A percentile compares a stretch with the other conserved stretches of the same genome.
These are phyloP conservation scores for Globisporangium lucens DNA, from an alignment of 352 stramenopile genomes.

Conservation along the genomic window DNA sequence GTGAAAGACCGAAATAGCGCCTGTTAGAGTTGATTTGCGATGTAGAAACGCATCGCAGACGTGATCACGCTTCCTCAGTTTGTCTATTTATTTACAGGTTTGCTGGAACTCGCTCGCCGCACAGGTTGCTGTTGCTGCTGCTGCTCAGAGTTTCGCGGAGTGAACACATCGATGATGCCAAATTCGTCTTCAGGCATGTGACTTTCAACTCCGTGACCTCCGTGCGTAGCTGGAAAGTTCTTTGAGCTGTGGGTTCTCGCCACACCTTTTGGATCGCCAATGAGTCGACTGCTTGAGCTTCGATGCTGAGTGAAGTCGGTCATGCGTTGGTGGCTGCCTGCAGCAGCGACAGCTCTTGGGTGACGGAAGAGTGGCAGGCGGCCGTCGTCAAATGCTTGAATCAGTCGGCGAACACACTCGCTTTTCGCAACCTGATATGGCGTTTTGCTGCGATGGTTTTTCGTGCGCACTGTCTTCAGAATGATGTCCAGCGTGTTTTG, in stretches of 20 bases:
- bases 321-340: constrained; percentile 20
- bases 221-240: constrained; percentile 7
- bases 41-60: neutral
- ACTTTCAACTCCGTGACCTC: neutral
- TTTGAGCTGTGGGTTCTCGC: constrained; percentile 16
- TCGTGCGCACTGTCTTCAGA: constrained; percentile 31
- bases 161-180: constrained; percentile 22
- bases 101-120: constrained; percentile 1
- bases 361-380: constrained; percentile 26
- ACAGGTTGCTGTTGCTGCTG: neutral
- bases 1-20: constrained; percentile 2
- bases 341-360: constrained; percentile 5
- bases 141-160: constrained; percentile 3
- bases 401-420: constrained; percentile 34
- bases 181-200: constrained; percentile 25
- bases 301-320: constrained; percentile 23
- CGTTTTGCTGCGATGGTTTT: constrained; percentile 49
- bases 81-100: constrained; percentile 4
- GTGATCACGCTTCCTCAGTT: neutral
- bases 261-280: constrained; percentile 1
- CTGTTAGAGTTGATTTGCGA: neutral
- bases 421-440: constrained; percentile 38
- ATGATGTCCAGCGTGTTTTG: constrained; percentile 27
- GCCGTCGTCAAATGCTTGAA: constrained; percentile 54
- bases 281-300: neutral